phyloP scores from a whole-genome alignment of 176 grass and related monocot species.

The Oryza longistaminata region DNA sequence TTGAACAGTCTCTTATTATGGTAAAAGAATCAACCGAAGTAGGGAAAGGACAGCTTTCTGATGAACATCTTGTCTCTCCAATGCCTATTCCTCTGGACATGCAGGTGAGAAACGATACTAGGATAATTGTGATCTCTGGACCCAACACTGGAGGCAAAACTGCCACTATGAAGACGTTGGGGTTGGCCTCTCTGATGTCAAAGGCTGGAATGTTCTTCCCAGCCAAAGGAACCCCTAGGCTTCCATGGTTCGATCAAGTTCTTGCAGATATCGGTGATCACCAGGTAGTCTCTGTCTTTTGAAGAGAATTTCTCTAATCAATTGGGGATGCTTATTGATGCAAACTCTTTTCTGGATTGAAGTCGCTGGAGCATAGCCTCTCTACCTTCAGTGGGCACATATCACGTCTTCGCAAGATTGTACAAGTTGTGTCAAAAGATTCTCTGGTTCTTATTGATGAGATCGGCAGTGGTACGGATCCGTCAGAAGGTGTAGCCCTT shows the following conservation, averaged over 20 bases:
- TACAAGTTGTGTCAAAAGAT: slow-evolving; percentile 53
- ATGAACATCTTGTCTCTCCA: slow-evolving; percentile 23
- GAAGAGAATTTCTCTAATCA: slow-evolving; percentile 50
- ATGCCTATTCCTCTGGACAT: slow-evolving; percentile 68
- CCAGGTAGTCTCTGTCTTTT: slow-evolving; percentile 71
- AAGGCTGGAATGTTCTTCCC: slow-evolving; percentile 79
- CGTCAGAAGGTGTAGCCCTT: slow-evolving; percentile 82
- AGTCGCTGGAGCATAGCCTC: slow-evolving; percentile 78
- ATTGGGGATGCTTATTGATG: slow-evolving; percentile 50
- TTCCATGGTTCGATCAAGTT: slow-evolving; percentile 77
- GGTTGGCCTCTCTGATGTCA: slow-evolving; percentile 68
- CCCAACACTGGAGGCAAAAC: slow-evolving; percentile 91
- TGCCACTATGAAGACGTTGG: slow-evolving; percentile 84
- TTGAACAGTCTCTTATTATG: slow-evolving; percentile 51
- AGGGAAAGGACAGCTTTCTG: slow-evolving; percentile 7
- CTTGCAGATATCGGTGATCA: slow-evolving; percentile 81
- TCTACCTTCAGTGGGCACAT: slow-evolving; percentile 85
- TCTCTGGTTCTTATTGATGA: slow-evolving; percentile 81
- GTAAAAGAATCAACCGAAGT: slow-evolving; percentile 20
- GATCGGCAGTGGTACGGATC: slow-evolving; percentile 75
- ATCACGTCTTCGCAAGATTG: slow-evolving; percentile 69
- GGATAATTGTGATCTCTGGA: slow-evolving; percentile 79
- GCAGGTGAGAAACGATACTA: slow-evolving; percentile 40
- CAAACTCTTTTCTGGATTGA: slow-evolving; percentile 71
- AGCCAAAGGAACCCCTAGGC: slow-evolving; percentile 59